phyloP scores from a whole-genome alignment of 352 stramenopile genomes.

The Globisporangium solare region DNA sequence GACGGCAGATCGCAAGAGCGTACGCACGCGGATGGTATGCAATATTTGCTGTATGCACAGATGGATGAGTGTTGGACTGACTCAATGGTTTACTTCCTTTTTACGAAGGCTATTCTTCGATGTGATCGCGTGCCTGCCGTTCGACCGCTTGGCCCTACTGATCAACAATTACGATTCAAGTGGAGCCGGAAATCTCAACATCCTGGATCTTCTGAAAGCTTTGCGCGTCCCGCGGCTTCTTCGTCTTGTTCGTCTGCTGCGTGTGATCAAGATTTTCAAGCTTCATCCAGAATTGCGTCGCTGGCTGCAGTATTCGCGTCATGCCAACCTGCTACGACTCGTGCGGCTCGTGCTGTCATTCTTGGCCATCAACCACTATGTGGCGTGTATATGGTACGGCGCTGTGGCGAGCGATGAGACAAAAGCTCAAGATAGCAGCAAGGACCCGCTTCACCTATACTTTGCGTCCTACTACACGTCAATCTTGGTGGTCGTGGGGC shows the following conservation, averaged over 20 bases:
- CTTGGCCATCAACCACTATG: constrained; percentile 73
- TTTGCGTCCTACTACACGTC: constrained; percentile 62
- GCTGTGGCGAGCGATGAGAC: constrained; percentile 47
- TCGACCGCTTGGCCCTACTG: constrained; percentile 54
- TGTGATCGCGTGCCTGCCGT: constrained; percentile 68
- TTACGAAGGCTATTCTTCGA: constrained; percentile 68
- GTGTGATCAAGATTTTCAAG: constrained; percentile 68
- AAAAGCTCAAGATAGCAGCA: constrained; percentile 30
- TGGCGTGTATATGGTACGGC: constrained; percentile 76
- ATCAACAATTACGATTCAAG: constrained; percentile 39
- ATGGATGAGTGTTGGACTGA: background rate
- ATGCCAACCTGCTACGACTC: constrained; percentile 69
- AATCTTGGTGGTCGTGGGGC: constrained; percentile 74
- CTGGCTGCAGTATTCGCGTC: constrained; percentile 80
- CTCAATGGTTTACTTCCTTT: background rate
- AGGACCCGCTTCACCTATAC: constrained; percentile 38
- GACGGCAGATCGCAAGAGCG: constrained; percentile 38
- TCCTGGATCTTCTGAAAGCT: constrained; percentile 65
- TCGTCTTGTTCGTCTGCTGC: constrained; percentile 59
- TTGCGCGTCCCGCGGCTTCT: constrained; percentile 63
- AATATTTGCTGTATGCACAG: background rate
- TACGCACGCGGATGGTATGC: constrained; percentile 66
- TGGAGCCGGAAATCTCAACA: constrained; percentile 38
- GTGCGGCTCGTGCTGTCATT: constrained; percentile 64
- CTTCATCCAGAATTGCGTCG: constrained; percentile 64